Conservation (phyloP, 257 asterid genomes). For the Salvia rosmarinus region DNA sequence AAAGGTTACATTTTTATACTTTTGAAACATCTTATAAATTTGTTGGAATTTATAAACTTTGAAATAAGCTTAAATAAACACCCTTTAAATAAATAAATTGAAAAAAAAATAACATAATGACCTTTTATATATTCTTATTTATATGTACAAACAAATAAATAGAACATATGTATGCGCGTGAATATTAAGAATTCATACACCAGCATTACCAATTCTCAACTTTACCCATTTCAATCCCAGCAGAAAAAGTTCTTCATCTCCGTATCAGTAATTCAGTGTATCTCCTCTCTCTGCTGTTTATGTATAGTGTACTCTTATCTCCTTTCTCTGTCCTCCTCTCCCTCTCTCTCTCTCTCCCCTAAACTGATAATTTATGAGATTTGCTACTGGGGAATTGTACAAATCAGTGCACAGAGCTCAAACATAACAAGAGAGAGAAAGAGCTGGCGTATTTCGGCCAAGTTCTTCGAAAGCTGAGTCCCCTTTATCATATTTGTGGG, state of each 20-base stretch:
- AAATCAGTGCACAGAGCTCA: slow-evolving; percentile 27
- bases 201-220: slow-evolving; percentile 37
- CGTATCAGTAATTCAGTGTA: neutral
- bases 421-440: slow-evolving; percentile 8
- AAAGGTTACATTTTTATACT: too few species aligned
- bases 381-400: slow-evolving; percentile 9
- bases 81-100: neutral
- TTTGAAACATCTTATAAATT: too few species aligned
- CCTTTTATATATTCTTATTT: neutral
- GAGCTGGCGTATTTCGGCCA: slow-evolving; percentile 28
- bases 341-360: too few species aligned
- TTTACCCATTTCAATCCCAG: slow-evolving; percentile 31
- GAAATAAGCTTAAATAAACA: too few species aligned
- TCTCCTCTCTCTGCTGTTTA: slow-evolving; percentile 23
- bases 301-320: neutral
- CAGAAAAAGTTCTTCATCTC: slow-evolving; percentile 22
- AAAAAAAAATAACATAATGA: neutral
- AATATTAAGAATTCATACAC: slow-evolving; percentile 32
- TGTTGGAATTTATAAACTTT: too few species aligned
- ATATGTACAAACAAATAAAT: too few species aligned
- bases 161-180: neutral
- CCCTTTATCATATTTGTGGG: slow-evolving; percentile 22
- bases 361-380: slow-evolving; percentile 20
- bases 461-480: slow-evolving; percentile 39
- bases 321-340: slow-evolving; percentile 13